These are phyloP conservation scores for Cyberlindnera galapagoensis DNA, from an alignment of 805 yeast species.

Conservation along the genomic window DNA sequence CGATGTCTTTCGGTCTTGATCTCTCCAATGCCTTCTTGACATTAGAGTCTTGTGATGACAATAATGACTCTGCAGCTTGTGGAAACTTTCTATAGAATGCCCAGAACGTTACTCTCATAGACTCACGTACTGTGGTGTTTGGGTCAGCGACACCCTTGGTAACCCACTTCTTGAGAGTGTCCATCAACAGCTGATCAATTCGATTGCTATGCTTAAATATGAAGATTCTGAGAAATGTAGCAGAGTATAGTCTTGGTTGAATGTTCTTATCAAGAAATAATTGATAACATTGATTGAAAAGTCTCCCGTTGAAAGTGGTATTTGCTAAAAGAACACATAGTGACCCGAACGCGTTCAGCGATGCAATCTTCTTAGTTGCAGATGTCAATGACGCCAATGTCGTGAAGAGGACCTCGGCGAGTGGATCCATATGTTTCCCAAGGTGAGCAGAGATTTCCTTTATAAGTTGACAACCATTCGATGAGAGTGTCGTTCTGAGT, in stretches of 20 bases:
- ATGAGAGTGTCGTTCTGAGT: conserved; percentile 75
- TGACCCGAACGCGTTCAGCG: conserved; percentile 29
- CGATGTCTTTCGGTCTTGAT: conserved; percentile 38
- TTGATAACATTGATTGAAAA: conserved; percentile 40
- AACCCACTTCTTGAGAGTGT: conserved; percentile 43
- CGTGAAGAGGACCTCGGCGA: conserved; percentile 29
- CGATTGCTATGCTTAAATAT: conserved; percentile 44
- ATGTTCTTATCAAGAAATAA: conserved; percentile 65
- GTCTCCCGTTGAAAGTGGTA: conserved; percentile 45
- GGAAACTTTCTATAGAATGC: conserved; percentile 50
- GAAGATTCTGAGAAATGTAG: conserved; percentile 62
- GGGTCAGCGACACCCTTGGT: conserved; percentile 69
- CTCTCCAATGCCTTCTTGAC: conserved; percentile 57
- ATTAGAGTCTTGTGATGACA: conserved; percentile 23
- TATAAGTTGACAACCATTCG: conserved; percentile 67
- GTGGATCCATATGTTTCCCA: conserved; percentile 23
- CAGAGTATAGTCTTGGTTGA: conserved; percentile 63
- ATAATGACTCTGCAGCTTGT: conserved; percentile 33
- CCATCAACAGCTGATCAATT: conserved; percentile 28
- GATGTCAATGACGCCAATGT: conserved; percentile 28
- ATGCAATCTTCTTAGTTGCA: conserved; percentile 32
- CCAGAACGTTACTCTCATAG: conserved; percentile 75
- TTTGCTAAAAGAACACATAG: conserved; percentile 47
- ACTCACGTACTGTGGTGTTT: conserved; percentile 70
- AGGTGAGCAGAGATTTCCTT: conserved; percentile 47